Conservation (phyloP, 306 rosid species). For the Mimosa pudica region DNA sequence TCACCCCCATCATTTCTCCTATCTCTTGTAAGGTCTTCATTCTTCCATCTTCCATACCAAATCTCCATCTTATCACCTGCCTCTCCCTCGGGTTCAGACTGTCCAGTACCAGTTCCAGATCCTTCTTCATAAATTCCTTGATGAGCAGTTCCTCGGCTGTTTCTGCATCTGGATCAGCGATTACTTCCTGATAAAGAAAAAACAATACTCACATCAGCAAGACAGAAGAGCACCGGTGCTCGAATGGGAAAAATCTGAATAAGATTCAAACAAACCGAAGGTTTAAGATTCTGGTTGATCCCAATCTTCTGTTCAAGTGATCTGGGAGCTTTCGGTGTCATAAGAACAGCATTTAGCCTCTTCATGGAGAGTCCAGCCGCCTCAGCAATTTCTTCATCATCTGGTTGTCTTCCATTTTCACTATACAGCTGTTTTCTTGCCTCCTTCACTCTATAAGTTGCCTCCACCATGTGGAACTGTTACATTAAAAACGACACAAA, state of each 20-base stretch:
- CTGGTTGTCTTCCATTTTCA: constrained; percentile 81
- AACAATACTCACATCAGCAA: constrained; percentile 35
- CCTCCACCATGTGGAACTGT: constrained; percentile 98
- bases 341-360: constrained; percentile 75
- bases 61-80: constrained; percentile 90
- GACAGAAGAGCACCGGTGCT: neutral
- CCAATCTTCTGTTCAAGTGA: constrained; percentile 91
- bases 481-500: constrained; percentile 34
- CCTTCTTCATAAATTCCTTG: constrained; percentile 83
- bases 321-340: constrained; percentile 94
- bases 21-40: constrained; percentile 94
- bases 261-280: constrained; percentile 64
- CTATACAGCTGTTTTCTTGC: constrained; percentile 76
- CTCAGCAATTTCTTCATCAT: constrained; percentile 80
- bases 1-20: constrained; percentile 90
- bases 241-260: constrained; percentile 29
- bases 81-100: constrained; percentile 79
- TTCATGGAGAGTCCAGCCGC: constrained; percentile 92
- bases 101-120: constrained; percentile 75
- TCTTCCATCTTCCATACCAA: constrained; percentile 96
- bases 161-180: constrained; percentile 72
- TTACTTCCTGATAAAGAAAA: constrained; percentile 63
- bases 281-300: constrained; percentile 84
- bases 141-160: constrained; percentile 71
- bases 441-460: constrained; percentile 84